Percentiles rank a stretch among this genome's conserved stretches.
Conservation (phyloP, 129 eudicot genomes). For the Scalesia atractyloides region DNA sequence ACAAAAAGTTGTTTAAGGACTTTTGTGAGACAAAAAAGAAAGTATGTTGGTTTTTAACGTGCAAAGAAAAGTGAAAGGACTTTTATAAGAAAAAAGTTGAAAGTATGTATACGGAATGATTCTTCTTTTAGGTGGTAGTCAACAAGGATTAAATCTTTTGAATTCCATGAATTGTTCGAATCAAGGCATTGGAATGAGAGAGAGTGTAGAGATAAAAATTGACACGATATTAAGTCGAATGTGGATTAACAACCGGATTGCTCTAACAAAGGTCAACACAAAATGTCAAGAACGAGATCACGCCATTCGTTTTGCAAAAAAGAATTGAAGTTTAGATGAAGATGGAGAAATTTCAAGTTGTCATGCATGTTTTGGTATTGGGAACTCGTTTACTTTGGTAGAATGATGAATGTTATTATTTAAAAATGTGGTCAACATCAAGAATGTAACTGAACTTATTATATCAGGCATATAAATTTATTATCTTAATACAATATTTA, state of each 20-base stretch:
- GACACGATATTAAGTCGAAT: neutral
- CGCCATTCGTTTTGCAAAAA: neutral
- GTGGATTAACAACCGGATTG: slow-evolving; percentile 22
- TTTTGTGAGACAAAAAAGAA: no score
- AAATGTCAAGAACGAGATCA: neutral
- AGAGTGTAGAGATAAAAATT: slow-evolving; percentile 25
- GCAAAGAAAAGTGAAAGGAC: no score
- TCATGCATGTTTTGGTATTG: slow-evolving; percentile 25
- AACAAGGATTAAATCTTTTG: slow-evolving; percentile 5
- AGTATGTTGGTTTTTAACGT: no score
- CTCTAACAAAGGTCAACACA: neutral
- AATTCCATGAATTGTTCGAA: neutral
- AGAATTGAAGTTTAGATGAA: slow-evolving; percentile 3
- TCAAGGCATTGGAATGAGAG: neutral
- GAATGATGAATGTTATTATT: neutral
- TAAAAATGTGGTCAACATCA: neutral
- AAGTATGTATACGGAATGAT: slow-evolving; percentile 28
- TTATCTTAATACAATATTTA: no score
- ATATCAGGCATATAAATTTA: neutral
- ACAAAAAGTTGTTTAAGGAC: no score
- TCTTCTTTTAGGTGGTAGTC: neutral
- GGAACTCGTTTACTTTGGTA: slow-evolving; percentile 11
- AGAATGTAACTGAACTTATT: neutral
- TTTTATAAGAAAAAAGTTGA: no score
- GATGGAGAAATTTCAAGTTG: neutral